phyloP scores from a whole-genome alignment of 306 rosid species.

The Sindora glabra region DNA sequence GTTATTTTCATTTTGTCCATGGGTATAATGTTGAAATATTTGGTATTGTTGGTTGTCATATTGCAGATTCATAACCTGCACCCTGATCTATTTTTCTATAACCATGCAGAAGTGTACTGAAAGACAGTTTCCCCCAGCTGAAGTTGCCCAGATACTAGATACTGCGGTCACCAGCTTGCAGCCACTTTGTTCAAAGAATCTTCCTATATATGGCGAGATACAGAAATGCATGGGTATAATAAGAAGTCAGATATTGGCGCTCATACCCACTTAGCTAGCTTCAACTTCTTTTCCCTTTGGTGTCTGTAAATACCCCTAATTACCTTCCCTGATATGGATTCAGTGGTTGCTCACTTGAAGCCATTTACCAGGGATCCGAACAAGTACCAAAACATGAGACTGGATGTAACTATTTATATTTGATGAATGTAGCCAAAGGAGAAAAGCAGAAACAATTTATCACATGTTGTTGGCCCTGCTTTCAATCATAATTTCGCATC shows the following conservation, averaged over 20 bases:
- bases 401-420: too few species aligned
- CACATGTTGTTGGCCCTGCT: too few species aligned
- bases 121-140: slow-evolving; percentile 86
- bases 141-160: slow-evolving; percentile 78
- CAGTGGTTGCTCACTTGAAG: too few species aligned
- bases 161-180: slow-evolving; percentile 68
- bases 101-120: slow-evolving; percentile 87
- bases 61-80: slow-evolving; percentile 9
- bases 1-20: too few species aligned
- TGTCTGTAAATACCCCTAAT: too few species aligned
- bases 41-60: neutral
- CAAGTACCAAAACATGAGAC: too few species aligned
- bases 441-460: too few species aligned
- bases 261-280: slow-evolving; percentile 67
- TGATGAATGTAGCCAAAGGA: too few species aligned
- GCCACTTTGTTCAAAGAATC: slow-evolving; percentile 71
- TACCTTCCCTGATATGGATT: too few species aligned
- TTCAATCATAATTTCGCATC: too few species aligned
- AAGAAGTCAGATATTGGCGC: slow-evolving; percentile 87
- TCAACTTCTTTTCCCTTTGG: slow-evolving; percentile 7
- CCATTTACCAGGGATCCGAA: too few species aligned
- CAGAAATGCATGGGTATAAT: slow-evolving; percentile 92
- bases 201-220: slow-evolving; percentile 66
- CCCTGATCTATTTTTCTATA: slow-evolving; percentile 7
- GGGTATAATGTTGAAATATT: too few species aligned